Base-by-base conservation (phyloP, 495 filamentous ascomycete genomes). In the Penicillium cinerascens region DNA sequence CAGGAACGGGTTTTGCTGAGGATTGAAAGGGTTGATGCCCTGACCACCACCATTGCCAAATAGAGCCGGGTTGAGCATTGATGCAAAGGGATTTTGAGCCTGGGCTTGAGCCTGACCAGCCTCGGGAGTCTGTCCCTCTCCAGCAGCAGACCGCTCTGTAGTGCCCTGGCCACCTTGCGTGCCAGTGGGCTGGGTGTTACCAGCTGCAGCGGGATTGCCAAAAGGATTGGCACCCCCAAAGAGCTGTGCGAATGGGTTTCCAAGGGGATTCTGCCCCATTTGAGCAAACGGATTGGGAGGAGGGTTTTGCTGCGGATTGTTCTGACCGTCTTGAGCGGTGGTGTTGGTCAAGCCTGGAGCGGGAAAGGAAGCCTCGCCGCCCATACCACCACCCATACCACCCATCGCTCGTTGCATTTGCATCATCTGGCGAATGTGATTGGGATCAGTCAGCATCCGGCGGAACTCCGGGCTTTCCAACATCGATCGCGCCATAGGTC, bases 371-470 rank as follows among this genome's bases (percentile, higher is more conserved):
- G 64, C 58, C 21, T 63, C 70, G 44, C 75, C 78, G 51, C 58
- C 58, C 37, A 70, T 59, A 17, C 74, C 79, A 11, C 73, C 74
- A 21, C 84, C 85, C 44, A 64, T 61, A 9, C 83, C 79, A 9
- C 83, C 79, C 75, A 93, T 82, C 26, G 78, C 75, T 51, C 87
- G 77, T 55, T 88, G 85, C 81, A 97, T 85, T 49, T 88, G 83
- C 38, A 88, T 77, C 55, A 91, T 88, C 57, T 86, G 82, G 37
- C 92, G 80, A 20, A 97, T 75, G 21, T 86, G 82, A 15, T 88
- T 83, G 22, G 95, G 95, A 60, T 95, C 90, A n/a, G 92, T 92
- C 80, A 99, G 85, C 90, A 97, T 95, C 17, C 88, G 80, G 52
- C 95, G 82, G 64, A 97, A 92, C 47, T 88, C 80, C 0, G 91